Percentiles rank a stretch among this genome's conserved stretches.
phyloP scores from a whole-genome alignment of 352 stramenopile genomes.

The Pythium biforme region DNA sequence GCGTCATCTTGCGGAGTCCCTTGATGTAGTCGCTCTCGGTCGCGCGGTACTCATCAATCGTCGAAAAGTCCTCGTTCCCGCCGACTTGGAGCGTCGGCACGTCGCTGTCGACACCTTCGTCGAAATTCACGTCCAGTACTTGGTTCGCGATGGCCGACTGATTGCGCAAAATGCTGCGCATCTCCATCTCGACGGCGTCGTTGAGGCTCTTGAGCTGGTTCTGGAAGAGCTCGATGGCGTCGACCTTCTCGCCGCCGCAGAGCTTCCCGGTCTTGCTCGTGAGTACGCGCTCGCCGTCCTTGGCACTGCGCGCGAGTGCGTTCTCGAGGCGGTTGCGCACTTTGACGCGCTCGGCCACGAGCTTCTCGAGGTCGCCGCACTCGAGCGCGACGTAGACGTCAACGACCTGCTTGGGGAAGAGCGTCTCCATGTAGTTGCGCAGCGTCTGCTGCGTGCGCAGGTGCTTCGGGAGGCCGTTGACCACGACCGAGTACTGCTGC shows the following conservation, averaged over 20 bases:
- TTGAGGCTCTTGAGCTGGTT: conserved; percentile 71
- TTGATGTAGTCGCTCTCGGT: conserved; percentile 64
- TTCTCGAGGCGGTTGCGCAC: conserved; percentile 73
- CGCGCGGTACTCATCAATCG: conserved; percentile 17
- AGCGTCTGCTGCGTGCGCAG: conserved; percentile 75
- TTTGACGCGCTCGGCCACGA: conserved; percentile 65
- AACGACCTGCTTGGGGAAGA: conserved; percentile 71
- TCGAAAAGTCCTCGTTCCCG: conserved; percentile 4
- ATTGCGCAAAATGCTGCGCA: conserved; percentile 63
- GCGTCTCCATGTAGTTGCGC: conserved; percentile 69
- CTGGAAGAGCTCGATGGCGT: conserved; percentile 74
- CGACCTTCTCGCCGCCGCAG: conserved; percentile 45
- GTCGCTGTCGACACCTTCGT: conserved; percentile 22
- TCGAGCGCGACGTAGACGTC: conserved; percentile 76
- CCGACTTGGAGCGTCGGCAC: conserved; percentile 31
- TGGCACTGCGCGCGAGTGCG: conserved; percentile 54
- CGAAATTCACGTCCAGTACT: conserved; percentile 48
- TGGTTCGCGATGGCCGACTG: conserved; percentile 59
- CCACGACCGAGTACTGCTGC: conserved; percentile 79
- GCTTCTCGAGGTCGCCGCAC: conserved; percentile 69
- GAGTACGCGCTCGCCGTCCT: conserved; percentile 58
- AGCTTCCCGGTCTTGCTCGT: conserved; percentile 34
- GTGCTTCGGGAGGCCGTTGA: conserved; percentile 72
- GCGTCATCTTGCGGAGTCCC: conserved; percentile 29
- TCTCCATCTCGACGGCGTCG: conserved; percentile 72